phyloP scores from a whole-genome alignment of 495 filamentous ascomycete genomes.

The Ramalina intermedia region DNA sequence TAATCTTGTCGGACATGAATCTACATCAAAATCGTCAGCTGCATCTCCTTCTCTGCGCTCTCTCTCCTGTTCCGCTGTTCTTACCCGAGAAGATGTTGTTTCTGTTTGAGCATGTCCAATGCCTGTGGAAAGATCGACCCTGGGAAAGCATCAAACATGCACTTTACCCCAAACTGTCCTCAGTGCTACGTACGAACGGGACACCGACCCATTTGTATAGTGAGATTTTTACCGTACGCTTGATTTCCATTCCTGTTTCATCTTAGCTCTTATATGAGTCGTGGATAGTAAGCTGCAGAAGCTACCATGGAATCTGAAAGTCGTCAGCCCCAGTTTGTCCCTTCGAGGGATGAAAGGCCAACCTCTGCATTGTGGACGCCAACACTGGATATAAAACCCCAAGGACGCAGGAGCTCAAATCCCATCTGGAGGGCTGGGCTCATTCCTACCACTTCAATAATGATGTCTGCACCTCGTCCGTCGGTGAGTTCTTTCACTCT shows the following conservation, averaged over 20 bases:
- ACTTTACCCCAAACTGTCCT: too few relatives aligned
- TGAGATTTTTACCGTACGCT: slow-evolving; percentile 81
- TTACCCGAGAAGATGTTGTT: slow-evolving; percentile 69
- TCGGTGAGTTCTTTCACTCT: slow-evolving; percentile 65
- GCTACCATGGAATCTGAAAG: slow-evolving; percentile 55
- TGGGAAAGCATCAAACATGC: too few relatives aligned
- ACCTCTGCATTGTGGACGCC: slow-evolving; percentile 88
- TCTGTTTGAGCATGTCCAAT: slow-evolving; percentile 61
- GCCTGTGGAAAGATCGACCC: slow-evolving; percentile 52
- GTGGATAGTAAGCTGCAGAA: not conserved
- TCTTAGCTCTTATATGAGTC: not conserved
- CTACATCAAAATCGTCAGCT: slow-evolving; percentile 26
- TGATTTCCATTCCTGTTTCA: slow-evolving; percentile 44
- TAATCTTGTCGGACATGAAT: slow-evolving; percentile 89
- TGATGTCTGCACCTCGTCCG: slow-evolving; percentile 76
- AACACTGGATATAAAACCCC: slow-evolving; percentile 64
- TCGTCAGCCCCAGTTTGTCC: not conserved
- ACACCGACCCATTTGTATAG: slow-evolving; percentile 87
- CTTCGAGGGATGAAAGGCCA: not conserved
- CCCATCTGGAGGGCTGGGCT: slow-evolving; percentile 69
- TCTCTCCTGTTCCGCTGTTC: slow-evolving; percentile 11
- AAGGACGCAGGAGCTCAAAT: slow-evolving; percentile 77
- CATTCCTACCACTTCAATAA: slow-evolving; percentile 73
- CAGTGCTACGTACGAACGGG: slow-evolving; percentile 51
- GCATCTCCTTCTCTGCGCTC: not conserved